Base-by-base conservation (phyloP, 139 green algal genomes). In the Chlorokybus atmophyticus region DNA sequence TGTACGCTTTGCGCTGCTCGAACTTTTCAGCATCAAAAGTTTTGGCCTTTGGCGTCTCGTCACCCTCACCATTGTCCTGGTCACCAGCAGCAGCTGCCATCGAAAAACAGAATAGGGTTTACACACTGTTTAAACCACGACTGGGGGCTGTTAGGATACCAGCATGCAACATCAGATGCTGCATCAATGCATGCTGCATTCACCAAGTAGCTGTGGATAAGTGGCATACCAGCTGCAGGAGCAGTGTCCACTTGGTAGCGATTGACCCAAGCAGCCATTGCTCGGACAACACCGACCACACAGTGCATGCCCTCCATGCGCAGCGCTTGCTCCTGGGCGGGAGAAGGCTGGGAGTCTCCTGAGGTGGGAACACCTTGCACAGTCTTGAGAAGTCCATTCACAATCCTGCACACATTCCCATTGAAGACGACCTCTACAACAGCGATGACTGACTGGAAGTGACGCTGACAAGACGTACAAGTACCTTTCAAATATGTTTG, bases 401-500 rank as follows among this genome's bases (percentile, higher is more conserved):
- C 66, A 24, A 29, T 65, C 1, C 62, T 70, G 62, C 1, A 61
- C 4, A 24, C 4, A 24, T n/a, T n/a, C n/a, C n/a, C n/a, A n/a
- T n/a, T n/a, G n/a, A n/a, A n/a, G n/a, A n/a, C n/a, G n/a, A n/a
- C n/a, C n/a, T n/a, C n/a, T n/a, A n/a, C n/a, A n/a, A n/a, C n/a
- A n/a, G n/a, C n/a, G n/a, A n/a, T n/a, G n/a, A n/a, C 35, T 44
- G 35, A 44, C 14, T 44, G 14, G 14, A 44, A 14, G 35, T 21
- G 35, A 44, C 35, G 35, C 10, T 44, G 35, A 44, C 10, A 44
- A 44, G 35, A 14, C 10, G 14, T 10, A 54, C 10, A 54, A 31
- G 24, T 6, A 88, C 41, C 91, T 79, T 65, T 93, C 88, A 60
- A 94, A 94, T 23, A 94, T 65, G 73, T 93, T 92, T 32, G 71